Evolutionary conservation across 441 rosid species (phyloP).

Genomic region (Pelargonium citronellum): DNA sequence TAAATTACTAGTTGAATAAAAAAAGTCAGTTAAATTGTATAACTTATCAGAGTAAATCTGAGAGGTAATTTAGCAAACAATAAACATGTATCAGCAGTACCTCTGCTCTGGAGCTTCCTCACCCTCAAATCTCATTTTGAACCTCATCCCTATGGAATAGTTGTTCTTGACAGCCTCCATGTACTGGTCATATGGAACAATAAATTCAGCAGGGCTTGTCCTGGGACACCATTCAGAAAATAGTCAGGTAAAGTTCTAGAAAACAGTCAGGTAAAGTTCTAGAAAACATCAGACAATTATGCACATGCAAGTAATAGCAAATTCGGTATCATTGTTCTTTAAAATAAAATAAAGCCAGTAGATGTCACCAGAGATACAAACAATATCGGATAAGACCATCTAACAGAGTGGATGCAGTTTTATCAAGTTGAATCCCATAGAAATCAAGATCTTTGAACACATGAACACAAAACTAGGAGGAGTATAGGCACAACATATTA

Average conservation of each 20-base stretch:
- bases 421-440: background rate
- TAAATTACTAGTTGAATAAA: background rate
- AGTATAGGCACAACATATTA: no score
- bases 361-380: background rate
- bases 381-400: background rate
- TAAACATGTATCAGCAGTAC: conserved; percentile 27
- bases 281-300: background rate
- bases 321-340: background rate
- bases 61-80: background rate
- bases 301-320: background rate
- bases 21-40: background rate
- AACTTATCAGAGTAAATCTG: background rate
- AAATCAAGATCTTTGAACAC: background rate
- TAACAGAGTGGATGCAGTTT: background rate
- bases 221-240: conserved; percentile 30
- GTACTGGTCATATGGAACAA: conserved; percentile 84
- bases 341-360: background rate
- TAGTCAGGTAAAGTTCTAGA: background rate
- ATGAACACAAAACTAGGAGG: no score
- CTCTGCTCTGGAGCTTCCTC: conserved; percentile 99
- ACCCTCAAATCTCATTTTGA: conserved; percentile 97
- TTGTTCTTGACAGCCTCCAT: conserved; percentile 70
- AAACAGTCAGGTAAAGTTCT: background rate
- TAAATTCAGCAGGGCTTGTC: conserved; percentile 97
- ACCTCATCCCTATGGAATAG: conserved; percentile 89